Percentiles rank a stretch among this genome's conserved stretches.
Evolutionary conservation across 768 basidiomycete genomes (phyloP).

Genomic region (Amanita rimosa): DNA sequence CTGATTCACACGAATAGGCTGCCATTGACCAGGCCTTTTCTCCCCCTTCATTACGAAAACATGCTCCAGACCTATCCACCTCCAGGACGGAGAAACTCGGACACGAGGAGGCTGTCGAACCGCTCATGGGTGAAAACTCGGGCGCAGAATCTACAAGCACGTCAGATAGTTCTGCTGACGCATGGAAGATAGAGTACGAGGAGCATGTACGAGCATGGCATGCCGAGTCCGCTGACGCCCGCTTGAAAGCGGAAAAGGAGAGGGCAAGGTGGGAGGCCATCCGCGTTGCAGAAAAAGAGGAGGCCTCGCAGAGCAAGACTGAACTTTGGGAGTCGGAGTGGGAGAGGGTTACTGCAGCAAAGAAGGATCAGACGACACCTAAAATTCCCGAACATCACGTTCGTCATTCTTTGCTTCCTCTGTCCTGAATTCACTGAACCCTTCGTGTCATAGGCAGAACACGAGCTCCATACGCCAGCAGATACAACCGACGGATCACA

Average conservation of each 20-base stretch:
- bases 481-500: slow-evolving; percentile 1
- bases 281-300: slow-evolving; percentile 41
- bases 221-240: slow-evolving; percentile 56
- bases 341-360: slow-evolving; percentile 24
- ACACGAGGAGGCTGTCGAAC: neutral
- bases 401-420: neutral
- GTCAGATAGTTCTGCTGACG: slow-evolving; percentile 15
- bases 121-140: neutral
- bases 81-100: neutral
- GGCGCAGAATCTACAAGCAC: neutral
- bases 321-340: slow-evolving; percentile 14
- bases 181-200: slow-evolving; percentile 63
- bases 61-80: neutral
- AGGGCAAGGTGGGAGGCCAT: slow-evolving; percentile 63
- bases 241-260: slow-evolving; percentile 64
- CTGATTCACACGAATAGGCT: slow-evolving; percentile 13
- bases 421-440: neutral
- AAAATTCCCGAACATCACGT: neutral
- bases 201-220: slow-evolving; percentile 62
- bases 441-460: neutral
- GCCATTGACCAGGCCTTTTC: slow-evolving; percentile 22
- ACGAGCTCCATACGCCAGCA: slow-evolving; percentile 7
- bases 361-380: neutral
- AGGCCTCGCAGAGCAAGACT: slow-evolving; percentile 18
- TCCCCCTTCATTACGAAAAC: slow-evolving; percentile 15